Conservation (phyloP, 2,329 filamentous ascomycete species). For the Aureobasidium uvarum region DNA sequence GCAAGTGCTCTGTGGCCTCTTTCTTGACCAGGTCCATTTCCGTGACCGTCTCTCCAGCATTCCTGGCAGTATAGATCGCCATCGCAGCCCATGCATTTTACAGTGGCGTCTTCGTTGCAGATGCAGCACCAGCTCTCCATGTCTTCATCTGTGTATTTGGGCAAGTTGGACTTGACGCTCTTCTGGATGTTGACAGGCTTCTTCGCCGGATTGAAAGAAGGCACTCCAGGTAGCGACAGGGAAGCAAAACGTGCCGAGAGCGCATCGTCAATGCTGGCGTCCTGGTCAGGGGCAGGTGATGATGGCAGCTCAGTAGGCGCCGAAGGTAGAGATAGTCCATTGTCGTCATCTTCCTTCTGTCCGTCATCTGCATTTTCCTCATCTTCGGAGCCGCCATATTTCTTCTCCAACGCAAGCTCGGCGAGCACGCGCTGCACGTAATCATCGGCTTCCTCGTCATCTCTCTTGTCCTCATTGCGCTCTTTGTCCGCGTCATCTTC, state of each 20-base stretch:
- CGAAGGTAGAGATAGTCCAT: slow-evolving; percentile 35
- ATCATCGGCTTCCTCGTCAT: slow-evolving; percentile 47
- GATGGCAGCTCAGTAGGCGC: slow-evolving; percentile 35
- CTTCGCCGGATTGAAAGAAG: slow-evolving; percentile 39
- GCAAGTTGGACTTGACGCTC: slow-evolving; percentile 37
- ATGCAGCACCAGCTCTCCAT: slow-evolving; percentile 77
- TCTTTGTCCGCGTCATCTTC: slow-evolving; percentile 22
- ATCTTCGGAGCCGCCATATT: slow-evolving; percentile 36
- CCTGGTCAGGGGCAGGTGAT: slow-evolving; percentile 31
- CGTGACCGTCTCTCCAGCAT: slow-evolving; percentile 82
- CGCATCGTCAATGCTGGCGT: slow-evolving; percentile 44
- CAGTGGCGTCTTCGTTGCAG: slow-evolving; percentile 72
- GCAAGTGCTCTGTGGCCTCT: slow-evolving; percentile 65
- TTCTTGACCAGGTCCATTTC: slow-evolving; percentile 68
- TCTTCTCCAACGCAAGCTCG: slow-evolving; percentile 46
- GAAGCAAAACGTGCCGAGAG: slow-evolving; percentile 48
- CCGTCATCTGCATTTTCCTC: slow-evolving; percentile 14
- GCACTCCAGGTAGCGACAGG: slow-evolving; percentile 50
- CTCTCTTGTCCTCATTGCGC: slow-evolving; percentile 34
- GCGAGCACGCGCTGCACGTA: slow-evolving; percentile 49
- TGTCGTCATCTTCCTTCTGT: neutral
- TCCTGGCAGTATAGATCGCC: slow-evolving; percentile 69
- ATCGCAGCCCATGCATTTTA: slow-evolving; percentile 70
- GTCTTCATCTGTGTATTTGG: slow-evolving; percentile 64
- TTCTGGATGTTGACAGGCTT: slow-evolving; percentile 29